Conservation (phyloP, 352 stramenopile genomes). For the Pythium utonaiense region DNA sequence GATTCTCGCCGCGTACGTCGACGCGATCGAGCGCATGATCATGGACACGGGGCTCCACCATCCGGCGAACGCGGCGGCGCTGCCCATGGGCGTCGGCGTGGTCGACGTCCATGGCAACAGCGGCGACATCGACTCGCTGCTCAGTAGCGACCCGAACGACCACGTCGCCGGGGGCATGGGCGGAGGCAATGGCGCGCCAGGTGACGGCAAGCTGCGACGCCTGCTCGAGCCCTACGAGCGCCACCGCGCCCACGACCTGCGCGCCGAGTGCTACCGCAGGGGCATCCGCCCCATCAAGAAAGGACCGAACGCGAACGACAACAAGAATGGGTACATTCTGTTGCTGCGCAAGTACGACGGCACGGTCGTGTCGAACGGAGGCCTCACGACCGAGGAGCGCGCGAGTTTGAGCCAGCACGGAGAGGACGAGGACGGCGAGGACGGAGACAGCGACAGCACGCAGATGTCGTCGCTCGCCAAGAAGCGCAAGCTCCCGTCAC, state of each 20-base stretch:
- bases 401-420: slow-evolving; percentile 17
- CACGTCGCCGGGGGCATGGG: slow-evolving; percentile 8
- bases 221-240: slow-evolving; percentile 71
- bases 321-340: slow-evolving; percentile 78
- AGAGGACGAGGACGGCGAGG: slow-evolving; percentile 26
- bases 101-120: slow-evolving; percentile 42
- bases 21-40: slow-evolving; percentile 24
- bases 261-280: slow-evolving; percentile 75
- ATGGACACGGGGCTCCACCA: slow-evolving; percentile 24
- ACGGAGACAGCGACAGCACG: slow-evolving; percentile 24
- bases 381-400: slow-evolving; percentile 15
- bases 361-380: slow-evolving; percentile 14
- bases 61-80: slow-evolving; percentile 12
- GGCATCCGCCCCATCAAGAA: slow-evolving; percentile 79
- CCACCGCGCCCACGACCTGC: slow-evolving; percentile 67
- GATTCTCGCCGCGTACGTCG: slow-evolving; percentile 23
- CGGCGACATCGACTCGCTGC: slow-evolving; percentile 67
- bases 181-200: slow-evolving; percentile 2
- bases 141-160: slow-evolving; percentile 28
- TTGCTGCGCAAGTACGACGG: slow-evolving; percentile 63
- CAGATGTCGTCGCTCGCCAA: slow-evolving; percentile 27
- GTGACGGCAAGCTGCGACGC: slow-evolving; percentile 32
- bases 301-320: slow-evolving; percentile 79
- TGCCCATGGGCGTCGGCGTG: slow-evolving; percentile 18
- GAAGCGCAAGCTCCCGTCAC: slow-evolving; percentile 47